Evolutionary conservation across 352 stramenopile genomes (phyloP), one percentile per base, ranked within the genome.

Genomic region (Thalassiosira mediterranea): DNA sequence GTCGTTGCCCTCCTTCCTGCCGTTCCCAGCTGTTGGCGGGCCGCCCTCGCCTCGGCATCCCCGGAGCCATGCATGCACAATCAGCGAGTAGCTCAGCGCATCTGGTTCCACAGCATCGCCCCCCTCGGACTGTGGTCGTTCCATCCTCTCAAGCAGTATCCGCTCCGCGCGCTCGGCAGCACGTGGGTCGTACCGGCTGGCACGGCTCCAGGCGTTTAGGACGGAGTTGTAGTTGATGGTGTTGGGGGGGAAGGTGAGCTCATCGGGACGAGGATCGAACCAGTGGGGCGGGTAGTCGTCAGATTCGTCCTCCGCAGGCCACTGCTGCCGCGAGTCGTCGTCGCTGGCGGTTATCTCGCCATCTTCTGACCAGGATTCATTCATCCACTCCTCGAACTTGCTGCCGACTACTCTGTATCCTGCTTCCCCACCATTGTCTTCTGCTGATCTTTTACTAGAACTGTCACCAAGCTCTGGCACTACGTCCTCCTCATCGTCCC

Each of bases 191-290:
- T 83, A 83, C 10, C 75, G 64, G 3, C 66, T 78, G 17, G 72
- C 67, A 17, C 75, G 56, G 44, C 67, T 79, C 59, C 82, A 86
- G 17, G 86, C 76, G 49, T 84, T 85, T n/a, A 91, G 42, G 0
- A 90, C 83, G 0, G 77, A 76, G 51, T 90, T 91, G 75, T 88
- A 91, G 59, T 86, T 90, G 19, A 86, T 64, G 28, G 75, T 76
- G 57, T 81, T 87, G 17, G 86, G 86, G 15, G 67, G 75, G 25
- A 83, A 83, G 2, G 75, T 79, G 28, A 83, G 37, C 60, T 83
- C 75, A 38, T 83, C 56, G 0, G 48, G 54, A 46, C 75, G 67
- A 4, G 75, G 75, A 28, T 83, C 67, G 48, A 64, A 83, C 75
- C 75, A 83, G 32, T 76, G 19, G 42, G 48, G 19, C 46, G 38